Percentiles rank a stretch among this genome's conserved stretches.
phyloP scores from a whole-genome alignment of 768 basidiomycete species.

The Kwoniella sp. region DNA sequence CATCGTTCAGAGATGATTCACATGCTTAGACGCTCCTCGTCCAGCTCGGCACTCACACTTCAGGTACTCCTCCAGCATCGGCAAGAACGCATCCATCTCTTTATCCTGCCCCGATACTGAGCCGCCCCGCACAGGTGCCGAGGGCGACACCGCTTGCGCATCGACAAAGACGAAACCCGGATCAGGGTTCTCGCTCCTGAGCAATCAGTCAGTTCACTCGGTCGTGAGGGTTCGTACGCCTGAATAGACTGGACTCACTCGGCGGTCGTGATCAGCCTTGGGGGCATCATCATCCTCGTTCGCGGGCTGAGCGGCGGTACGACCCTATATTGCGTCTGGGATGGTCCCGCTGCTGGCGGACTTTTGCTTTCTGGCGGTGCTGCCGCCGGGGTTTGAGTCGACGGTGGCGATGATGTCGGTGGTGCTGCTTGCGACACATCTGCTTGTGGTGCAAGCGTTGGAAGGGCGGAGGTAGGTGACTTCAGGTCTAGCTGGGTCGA shows the following conservation, averaged over 20 bases:
- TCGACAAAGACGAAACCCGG: slow-evolving; percentile 40
- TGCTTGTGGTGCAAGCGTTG: too few species aligned
- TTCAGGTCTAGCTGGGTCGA: too few species aligned
- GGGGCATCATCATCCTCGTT: slow-evolving; percentile 21
- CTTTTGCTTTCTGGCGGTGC: not conserved
- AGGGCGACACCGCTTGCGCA: slow-evolving; percentile 31
- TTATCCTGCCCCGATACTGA: slow-evolving; percentile 22
- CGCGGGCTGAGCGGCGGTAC: slow-evolving; percentile 20
- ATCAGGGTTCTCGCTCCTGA: slow-evolving; percentile 13
- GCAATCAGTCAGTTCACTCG: not conserved
- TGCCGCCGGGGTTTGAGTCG: slow-evolving; percentile 10
- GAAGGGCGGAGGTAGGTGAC: too few species aligned
- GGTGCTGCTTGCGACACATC: too few species aligned
- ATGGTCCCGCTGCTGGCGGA: not conserved
- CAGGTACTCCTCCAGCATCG: slow-evolving; percentile 49
- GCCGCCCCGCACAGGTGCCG: slow-evolving; percentile 2
- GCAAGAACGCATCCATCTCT: slow-evolving; percentile 49
- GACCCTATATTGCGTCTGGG: slow-evolving; percentile 25
- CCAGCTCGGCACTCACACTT: slow-evolving; percentile 24
- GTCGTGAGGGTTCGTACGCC: not conserved
- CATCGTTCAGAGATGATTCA: not conserved
- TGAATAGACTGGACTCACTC: slow-evolving; percentile 20
- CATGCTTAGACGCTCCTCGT: not conserved
- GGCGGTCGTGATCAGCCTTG: slow-evolving; percentile 21
- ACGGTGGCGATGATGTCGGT: slow-evolving; percentile 7